Base-by-base conservation (phyloP, 192 early-diverging fungal genomes). In the Coemansia sp. region DNA sequence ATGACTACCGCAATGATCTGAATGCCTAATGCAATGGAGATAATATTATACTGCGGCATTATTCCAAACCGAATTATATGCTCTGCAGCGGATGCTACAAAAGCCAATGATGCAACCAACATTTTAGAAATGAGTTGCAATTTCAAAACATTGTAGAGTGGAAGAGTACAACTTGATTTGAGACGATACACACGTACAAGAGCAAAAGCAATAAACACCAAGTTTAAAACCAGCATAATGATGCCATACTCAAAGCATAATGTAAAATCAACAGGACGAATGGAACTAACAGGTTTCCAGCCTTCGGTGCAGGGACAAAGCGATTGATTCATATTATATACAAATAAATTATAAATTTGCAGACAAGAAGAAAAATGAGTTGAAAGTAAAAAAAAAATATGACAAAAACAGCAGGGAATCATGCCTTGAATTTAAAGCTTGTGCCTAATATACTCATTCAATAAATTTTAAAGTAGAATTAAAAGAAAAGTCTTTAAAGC, bases 241-340 rank as follows among this genome's bases (percentile, higher is more conserved):
- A 34, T 59, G 9, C 69, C 76, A 47, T 79, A 54, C 56, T 79
- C 53, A 18, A 79, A 79, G 40, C 76, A 79, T 12, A 41, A 14
- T 0, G 76, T 69, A 53, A 79, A 69, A 49, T 79, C 76, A 19
- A 69, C 66, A 0, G 69, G 70, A 4, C 76, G 66, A 30, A 24
- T 60, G 34, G 69, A 59, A 38, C 76, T 79, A 23, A 73, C 39
- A 15, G 76, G 76, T 18, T 70, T 70, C 69, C 70, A 79, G 62
- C 76, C 70, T 24, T 79, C 76, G 27, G 53, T 62, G 22, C 58
- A 65, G 30, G 59, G 61, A 51, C 76, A 79, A 3, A 55, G 25
- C 15, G 17, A 14, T 23, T 21, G 30, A 15, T 30, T 13, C 43
- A 37, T 49, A 21, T 7, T 34, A 40, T 37, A 5, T 11, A 39